Conservation (phyloP, 805 yeast species). For the Metschnikowia similis region DNA sequence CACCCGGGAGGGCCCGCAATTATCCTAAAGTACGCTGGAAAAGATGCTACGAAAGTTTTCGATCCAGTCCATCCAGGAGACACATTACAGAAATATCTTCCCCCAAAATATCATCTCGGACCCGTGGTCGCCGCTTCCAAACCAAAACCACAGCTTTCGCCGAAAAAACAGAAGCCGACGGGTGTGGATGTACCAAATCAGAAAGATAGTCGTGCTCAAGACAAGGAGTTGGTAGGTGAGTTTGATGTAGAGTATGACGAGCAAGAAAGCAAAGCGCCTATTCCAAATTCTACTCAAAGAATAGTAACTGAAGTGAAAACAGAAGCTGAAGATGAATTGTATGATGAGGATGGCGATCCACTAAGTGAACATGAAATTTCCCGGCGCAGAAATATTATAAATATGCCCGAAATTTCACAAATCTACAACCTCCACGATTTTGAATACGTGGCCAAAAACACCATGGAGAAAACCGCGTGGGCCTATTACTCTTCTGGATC, state of each 20-base stretch:
- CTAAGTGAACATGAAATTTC: constrained; percentile 11
- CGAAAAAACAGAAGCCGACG: not conserved
- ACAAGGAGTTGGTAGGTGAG: constrained; percentile 12
- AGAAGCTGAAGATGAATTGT: constrained; percentile 14
- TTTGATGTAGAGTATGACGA: constrained; percentile 29
- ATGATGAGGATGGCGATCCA: constrained; percentile 21
- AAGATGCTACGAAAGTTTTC: constrained; percentile 70
- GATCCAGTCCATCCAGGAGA: constrained; percentile 92
- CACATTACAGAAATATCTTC: constrained; percentile 63
- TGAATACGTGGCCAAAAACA: constrained; percentile 78
- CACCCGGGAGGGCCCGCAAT: constrained; percentile 63
- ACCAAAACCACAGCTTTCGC: constrained; percentile 2
- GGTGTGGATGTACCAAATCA: not conserved
- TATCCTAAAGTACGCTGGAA: constrained; percentile 48
- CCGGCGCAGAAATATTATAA: constrained; percentile 15
- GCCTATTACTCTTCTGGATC: constrained; percentile 61
- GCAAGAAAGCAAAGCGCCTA: constrained; percentile 30
- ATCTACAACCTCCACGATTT: constrained; percentile 81
- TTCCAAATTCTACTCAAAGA: not conserved
- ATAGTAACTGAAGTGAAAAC: not conserved
- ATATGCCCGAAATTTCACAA: constrained; percentile 65
- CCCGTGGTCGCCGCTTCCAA: constrained; percentile 25
- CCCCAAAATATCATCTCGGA: constrained; percentile 32
- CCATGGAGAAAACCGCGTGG: constrained; percentile 78
- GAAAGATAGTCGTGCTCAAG: not conserved